phyloP scores from a whole-genome alignment of 257 asterid species.

The Catharanthus roseus region DNA sequence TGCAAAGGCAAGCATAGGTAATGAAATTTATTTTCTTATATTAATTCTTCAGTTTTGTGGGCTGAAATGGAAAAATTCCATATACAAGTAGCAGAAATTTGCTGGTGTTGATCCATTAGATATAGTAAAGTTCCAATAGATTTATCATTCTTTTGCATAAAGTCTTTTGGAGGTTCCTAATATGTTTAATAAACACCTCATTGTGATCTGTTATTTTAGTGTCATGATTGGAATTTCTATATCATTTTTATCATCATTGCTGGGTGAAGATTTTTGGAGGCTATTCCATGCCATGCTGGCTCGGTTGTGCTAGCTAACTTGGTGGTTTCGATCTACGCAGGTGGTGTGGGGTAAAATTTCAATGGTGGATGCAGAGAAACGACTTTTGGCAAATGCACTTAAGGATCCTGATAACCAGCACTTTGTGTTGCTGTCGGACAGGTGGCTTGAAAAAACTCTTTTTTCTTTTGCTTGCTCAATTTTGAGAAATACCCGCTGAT shows the following conservation, averaged over 20 bases:
- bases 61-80: not conserved
- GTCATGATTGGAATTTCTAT: not conserved
- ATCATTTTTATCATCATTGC: not conserved
- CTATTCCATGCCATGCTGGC: not conserved
- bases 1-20: not conserved
- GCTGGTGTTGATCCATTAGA: not conserved
- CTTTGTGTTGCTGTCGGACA: conserved; percentile 90
- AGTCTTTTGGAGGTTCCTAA: not conserved
- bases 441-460: conserved; percentile 35
- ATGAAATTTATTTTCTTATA: not conserved
- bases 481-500: conserved; percentile 7
- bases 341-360: conserved; percentile 98
- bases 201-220: not conserved
- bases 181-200: not conserved
- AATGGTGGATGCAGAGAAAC: conserved; percentile 97
- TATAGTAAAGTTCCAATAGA: not conserved
- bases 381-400: conserved; percentile 83
- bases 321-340: conserved; percentile 38
- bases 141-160: not conserved
- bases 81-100: not conserved
- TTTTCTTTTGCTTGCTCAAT: conserved; percentile 12
- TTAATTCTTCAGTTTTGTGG: not conserved
- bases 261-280: not conserved
- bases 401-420: conserved; percentile 81
- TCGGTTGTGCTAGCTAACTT: not conserved